Conservation (phyloP, 441 rosid species). For the Adansonia madagascariensis region DNA sequence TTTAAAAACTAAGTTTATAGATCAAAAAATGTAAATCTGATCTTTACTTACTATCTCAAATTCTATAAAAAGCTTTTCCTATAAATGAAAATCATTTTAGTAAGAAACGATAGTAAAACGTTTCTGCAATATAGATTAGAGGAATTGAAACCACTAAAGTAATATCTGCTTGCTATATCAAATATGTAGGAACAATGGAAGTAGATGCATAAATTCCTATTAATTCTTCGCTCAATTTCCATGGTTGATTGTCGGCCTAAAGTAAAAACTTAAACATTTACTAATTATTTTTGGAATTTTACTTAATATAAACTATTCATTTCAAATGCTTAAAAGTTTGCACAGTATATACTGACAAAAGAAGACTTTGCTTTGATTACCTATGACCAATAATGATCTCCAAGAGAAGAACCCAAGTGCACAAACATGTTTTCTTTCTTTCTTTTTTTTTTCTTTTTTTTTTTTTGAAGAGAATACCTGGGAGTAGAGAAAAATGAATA, state of each 20-base stretch:
- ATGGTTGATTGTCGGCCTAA: neutral
- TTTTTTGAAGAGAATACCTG: too few relatives aligned
- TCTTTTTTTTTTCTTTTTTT: too few relatives aligned
- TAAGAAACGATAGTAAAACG: neutral
- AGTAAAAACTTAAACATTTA: neutral
- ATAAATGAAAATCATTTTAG: neutral
- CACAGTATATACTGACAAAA: constrained; percentile 60
- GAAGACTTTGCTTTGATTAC: constrained; percentile 73
- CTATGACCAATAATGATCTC: constrained; percentile 76
- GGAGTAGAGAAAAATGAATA: too few relatives aligned
- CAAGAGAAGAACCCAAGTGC: constrained; percentile 80
- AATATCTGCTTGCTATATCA: neutral
- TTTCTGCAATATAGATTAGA: neutral
- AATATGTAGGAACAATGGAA: neutral
- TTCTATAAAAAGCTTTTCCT: constrained; percentile 87
- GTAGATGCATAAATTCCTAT: neutral
- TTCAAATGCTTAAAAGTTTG: neutral
- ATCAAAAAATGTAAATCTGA: too few relatives aligned
- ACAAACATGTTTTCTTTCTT: constrained; percentile 55
- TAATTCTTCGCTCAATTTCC: neutral
- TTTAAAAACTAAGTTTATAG: too few relatives aligned
- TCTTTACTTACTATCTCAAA: constrained; percentile 35
- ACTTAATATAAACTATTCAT: neutral
- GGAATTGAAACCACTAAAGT: neutral
- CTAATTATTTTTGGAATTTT: neutral